Percentiles rank a stretch among this genome's conserved stretches.
Evolutionary conservation across 2,329 filamentous ascomycete genomes (phyloP).

Genomic region (Microsporum audouinii): DNA sequence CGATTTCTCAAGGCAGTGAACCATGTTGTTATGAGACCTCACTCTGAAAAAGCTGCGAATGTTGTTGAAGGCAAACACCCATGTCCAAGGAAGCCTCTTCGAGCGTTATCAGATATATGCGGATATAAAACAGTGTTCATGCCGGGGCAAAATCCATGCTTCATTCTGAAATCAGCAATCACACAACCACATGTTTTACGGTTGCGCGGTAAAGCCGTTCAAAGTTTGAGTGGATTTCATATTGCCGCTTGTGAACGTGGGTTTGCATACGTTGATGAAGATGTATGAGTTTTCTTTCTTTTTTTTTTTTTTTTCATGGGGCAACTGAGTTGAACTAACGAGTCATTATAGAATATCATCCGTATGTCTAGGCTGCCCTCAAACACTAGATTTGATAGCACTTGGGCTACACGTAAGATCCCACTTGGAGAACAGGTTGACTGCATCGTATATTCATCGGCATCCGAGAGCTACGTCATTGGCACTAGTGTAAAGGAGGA

Average conservation of each 20-base stretch:
- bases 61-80: neutral
- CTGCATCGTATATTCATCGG: conserved; percentile 63
- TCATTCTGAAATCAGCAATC: conserved; percentile 71
- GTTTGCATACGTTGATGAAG: conserved; percentile 67
- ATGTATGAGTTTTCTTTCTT: conserved; percentile 24
- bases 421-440: conserved; percentile 58
- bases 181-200: conserved; percentile 64
- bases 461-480: conserved; percentile 63
- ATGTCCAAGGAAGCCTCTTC: conserved; percentile 36
- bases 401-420: conserved; percentile 63
- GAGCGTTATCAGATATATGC: conserved; percentile 42
- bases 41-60: neutral
- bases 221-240: conserved; percentile 64
- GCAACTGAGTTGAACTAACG: neutral
- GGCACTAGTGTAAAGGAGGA: conserved; percentile 56
- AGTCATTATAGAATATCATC: conserved; percentile 46
- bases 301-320: neutral
- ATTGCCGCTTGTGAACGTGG: conserved; percentile 66
- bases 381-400: conserved; percentile 60
- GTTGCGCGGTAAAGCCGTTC: conserved; percentile 56
- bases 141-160: conserved; percentile 65
- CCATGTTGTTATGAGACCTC: conserved; percentile 29
- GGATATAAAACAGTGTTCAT: conserved; percentile 76
- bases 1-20: conserved; percentile 69
- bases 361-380: conserved; percentile 61